Base-by-base conservation (phyloP, 2,329 filamentous ascomycete species). In the Penicillium thymicola region DNA sequence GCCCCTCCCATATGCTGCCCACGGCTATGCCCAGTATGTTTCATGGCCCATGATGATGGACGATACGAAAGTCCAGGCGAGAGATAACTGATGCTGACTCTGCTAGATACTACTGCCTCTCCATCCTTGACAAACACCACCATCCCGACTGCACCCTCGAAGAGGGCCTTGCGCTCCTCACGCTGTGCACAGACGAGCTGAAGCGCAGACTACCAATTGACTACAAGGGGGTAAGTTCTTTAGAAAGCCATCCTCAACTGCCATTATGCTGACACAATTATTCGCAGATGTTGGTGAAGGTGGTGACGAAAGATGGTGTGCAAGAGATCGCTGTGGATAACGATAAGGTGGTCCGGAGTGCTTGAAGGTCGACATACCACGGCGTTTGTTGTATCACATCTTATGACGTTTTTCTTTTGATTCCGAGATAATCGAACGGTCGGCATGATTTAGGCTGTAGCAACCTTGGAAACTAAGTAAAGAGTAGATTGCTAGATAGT, bases 61-160 rank as follows among this genome's bases (percentile, higher is more conserved):
- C 32, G 27, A 43, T 25, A 11, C 9, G 23, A 18, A 38, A 25
- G 21, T 38, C 40, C 40, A 34, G 23, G 28, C 32, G 5, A 27
- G 28, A 48, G 55, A 48, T n/a, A 9, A 36, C 41, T 34, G 60
- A 56, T 51, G 36, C 60, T 70, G 57, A 67, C 45, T 37, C 11
- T 16, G 28, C 34, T 60, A 91, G 87, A 78, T 97, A 97, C 83
- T 99, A 99, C 83, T 99, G 94, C 76, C 83, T 99, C 59, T 95
- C 91, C 7, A 95, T 96, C 67, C 86, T 99, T 50, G 94, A 99
- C 80, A 99, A 99, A 82, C 94, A 99, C 76, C 94, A 99, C 75
- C 90, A 97, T 71, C 93, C 94, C 46, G 89, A 97, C 71, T 97
- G 99, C 76, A 85, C 84, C 59, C 86, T 94, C 53, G 92, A 89